Evolutionary conservation across 2,329 filamentous ascomycete genomes (phyloP).

Genomic region (Sclerotinia spermophila): DNA sequence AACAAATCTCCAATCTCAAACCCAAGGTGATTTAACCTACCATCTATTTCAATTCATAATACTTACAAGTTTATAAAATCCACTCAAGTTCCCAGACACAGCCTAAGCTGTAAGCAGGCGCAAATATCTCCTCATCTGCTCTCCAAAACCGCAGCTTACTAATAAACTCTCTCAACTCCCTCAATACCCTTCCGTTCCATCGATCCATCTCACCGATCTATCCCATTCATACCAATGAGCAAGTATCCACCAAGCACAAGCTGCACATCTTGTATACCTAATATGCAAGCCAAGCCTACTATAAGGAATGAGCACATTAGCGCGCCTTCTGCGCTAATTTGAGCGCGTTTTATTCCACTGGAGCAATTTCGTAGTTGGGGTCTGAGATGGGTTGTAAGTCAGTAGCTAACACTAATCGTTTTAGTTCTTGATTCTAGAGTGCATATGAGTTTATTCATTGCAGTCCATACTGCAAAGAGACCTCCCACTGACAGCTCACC

Average conservation of each 20-base stretch:
- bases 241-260: not conserved
- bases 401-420: not conserved
- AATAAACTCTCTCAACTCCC: not conserved
- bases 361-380: too few relatives aligned
- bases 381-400: not conserved
- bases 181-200: not conserved
- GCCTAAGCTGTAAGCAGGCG: not conserved
- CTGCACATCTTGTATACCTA: not conserved
- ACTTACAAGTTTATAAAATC: not conserved
- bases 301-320: not conserved
- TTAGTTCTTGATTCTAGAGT: not conserved
- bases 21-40: not conserved
- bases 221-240: not conserved
- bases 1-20: not conserved
- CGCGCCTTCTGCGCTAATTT: not conserved
- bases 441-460: not conserved
- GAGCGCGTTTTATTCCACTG: not conserved
- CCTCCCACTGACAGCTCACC: not conserved
- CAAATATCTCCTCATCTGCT: not conserved
- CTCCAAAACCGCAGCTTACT: not conserved
- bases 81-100: not conserved
- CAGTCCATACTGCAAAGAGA: not conserved
- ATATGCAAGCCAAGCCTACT: not conserved
- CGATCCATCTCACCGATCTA: not conserved
- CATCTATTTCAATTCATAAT: rapidly evolving